Evolutionary conservation across 2,329 filamentous ascomycete genomes (phyloP).

Genomic region (Penicillium sp.): DNA sequence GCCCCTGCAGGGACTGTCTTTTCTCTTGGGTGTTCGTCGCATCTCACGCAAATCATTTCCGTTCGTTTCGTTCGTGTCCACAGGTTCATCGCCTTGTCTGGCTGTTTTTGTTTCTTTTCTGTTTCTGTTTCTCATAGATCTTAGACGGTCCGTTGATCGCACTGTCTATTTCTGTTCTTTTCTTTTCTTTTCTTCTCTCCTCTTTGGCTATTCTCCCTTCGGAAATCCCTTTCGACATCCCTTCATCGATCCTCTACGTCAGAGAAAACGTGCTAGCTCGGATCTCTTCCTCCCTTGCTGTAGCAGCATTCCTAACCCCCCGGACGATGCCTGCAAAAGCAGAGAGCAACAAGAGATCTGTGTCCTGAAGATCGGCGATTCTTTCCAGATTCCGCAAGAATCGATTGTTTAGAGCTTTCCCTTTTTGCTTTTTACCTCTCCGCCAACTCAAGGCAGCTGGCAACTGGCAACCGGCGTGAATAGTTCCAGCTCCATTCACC

Average conservation of each 20-base stretch:
- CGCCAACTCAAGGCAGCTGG: not conserved
- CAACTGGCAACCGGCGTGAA: too few species aligned
- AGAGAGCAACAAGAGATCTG: conserved; percentile 12
- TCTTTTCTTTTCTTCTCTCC: not conserved
- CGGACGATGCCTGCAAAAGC: conserved; percentile 18
- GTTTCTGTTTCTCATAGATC: not conserved
- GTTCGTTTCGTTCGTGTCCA: conserved; percentile 6
- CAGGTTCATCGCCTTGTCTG: too few species aligned
- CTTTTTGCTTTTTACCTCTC: conserved; percentile 7
- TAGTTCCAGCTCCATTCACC: conserved; percentile 2
- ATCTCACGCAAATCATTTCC: not conserved
- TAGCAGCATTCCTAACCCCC: conserved; percentile 18
- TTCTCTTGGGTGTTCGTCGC: conserved; percentile 11
- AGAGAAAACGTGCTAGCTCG: not conserved
- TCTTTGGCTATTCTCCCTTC: not conserved
- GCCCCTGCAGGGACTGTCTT: conserved; percentile 12
- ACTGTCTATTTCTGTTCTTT: not conserved
- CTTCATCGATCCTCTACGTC: not conserved
- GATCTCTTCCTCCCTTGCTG: conserved; percentile 18
- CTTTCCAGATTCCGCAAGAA: conserved; percentile 7
- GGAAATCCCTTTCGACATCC: not conserved
- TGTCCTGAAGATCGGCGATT: conserved; percentile 6
- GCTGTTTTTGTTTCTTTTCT: not conserved
- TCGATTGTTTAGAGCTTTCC: conserved; percentile 6
- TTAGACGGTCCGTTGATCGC: not conserved